A percentile compares a stretch with the other conserved stretches of the same genome.
Conservation (phyloP, 2,329 filamentous ascomycete species). For the Ceratocystis alfenasii region DNA sequence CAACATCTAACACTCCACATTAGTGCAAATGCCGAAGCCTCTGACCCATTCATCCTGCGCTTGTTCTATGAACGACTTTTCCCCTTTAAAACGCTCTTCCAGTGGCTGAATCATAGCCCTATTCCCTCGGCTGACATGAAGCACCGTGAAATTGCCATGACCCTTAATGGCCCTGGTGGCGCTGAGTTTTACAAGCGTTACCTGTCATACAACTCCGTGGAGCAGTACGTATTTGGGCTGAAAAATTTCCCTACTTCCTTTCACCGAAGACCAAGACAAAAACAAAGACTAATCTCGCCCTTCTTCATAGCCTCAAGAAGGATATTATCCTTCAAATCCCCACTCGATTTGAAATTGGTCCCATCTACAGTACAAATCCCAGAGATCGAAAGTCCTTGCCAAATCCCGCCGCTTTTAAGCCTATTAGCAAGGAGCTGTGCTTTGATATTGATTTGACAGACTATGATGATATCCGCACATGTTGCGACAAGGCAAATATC, state of each 20-base stretch:
- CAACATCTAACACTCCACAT: conserved; percentile 3
- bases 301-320: conserved; percentile 57
- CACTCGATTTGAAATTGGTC: conserved; percentile 93
- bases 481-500: conserved; percentile 86
- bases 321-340: conserved; percentile 81
- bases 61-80: conserved; percentile 94
- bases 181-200: conserved; percentile 79
- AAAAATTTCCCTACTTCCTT: neutral
- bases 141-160: conserved; percentile 92
- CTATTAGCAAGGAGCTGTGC: conserved; percentile 83
- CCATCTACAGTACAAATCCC: conserved; percentile 90
- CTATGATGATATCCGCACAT: conserved; percentile 93
- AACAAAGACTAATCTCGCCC: neutral
- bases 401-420: conserved; percentile 70
- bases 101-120: conserved; percentile 93
- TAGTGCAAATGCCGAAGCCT: conserved; percentile 21
- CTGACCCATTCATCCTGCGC: conserved; percentile 54
- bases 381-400: conserved; percentile 81
- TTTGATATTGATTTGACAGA: conserved; percentile 99
- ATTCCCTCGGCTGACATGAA: conserved; percentile 77
- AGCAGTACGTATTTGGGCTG: conserved; percentile 33
- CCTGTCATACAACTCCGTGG: conserved; percentile 51
- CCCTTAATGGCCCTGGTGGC: conserved; percentile 52
- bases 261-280: conserved; percentile 20
- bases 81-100: conserved; percentile 86